These are phyloP conservation scores for Halenospora varia DNA, from an alignment of 495 filamentous ascomycete genomes.

Conservation along the genomic window DNA sequence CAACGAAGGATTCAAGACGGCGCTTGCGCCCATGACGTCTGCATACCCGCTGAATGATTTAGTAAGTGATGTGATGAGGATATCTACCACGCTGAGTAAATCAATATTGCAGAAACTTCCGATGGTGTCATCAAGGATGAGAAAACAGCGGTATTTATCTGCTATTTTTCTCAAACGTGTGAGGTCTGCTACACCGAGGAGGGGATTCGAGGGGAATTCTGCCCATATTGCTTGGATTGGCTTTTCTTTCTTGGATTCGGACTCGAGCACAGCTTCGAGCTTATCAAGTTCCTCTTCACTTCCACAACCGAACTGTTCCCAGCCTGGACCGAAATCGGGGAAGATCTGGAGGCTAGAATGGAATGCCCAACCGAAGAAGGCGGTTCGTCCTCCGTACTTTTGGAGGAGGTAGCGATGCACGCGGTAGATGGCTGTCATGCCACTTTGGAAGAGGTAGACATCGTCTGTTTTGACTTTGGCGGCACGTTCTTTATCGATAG, in stretches of 20 bases:
- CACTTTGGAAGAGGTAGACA: slow-evolving; percentile 32
- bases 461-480: slow-evolving; percentile 22
- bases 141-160: slow-evolving; percentile 24
- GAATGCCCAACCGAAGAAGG: slow-evolving; percentile 30
- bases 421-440: slow-evolving; percentile 30
- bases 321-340: slow-evolving; percentile 24
- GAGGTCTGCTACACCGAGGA: slow-evolving; percentile 27
- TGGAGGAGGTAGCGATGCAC: slow-evolving; percentile 19
- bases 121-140: slow-evolving; percentile 35
- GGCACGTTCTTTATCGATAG: slow-evolving; percentile 12
- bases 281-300: slow-evolving; percentile 19
- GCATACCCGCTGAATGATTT: slow-evolving; percentile 49
- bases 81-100: slow-evolving; percentile 35
- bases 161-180: slow-evolving; percentile 26
- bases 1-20: slow-evolving; percentile 37
- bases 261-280: slow-evolving; percentile 21
- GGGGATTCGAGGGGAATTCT: slow-evolving; percentile 34
- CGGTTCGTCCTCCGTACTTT: slow-evolving; percentile 8
- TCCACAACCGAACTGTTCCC: slow-evolving; percentile 20
- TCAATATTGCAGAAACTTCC: slow-evolving; percentile 33
- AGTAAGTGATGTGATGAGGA: slow-evolving; percentile 42
- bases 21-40: slow-evolving; percentile 46
- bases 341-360: slow-evolving; percentile 25
- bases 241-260: slow-evolving; percentile 16
- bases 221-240: slow-evolving; percentile 26